Evolutionary conservation across 768 basidiomycete species (phyloP).

Genomic region (Rhodotorula kratochvilovae): DNA sequence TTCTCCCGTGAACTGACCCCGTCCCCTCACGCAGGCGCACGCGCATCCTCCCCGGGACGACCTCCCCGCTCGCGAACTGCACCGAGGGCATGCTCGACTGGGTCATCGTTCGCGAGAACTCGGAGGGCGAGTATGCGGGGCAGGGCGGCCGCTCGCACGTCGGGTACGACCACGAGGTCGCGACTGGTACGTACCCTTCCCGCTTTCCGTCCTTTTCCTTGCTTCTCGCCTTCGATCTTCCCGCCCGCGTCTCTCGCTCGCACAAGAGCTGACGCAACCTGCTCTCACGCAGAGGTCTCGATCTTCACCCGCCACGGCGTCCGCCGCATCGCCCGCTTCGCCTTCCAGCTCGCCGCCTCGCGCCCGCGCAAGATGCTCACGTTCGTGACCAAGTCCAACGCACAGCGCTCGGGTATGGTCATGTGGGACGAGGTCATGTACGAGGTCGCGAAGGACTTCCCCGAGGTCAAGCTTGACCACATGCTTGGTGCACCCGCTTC

Average conservation of each 20-base stretch:
- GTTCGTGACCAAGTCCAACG: conserved; percentile 53
- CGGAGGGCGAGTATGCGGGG: conserved; percentile 59
- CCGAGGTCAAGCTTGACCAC: conserved; percentile 53
- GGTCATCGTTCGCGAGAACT: conserved; percentile 58
- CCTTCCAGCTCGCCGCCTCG: conserved; percentile 55
- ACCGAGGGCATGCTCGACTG: conserved; percentile 54
- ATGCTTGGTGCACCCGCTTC: conserved; percentile 20
- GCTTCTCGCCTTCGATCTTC: too few species aligned
- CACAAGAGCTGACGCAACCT: background rate
- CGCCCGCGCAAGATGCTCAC: conserved; percentile 56
- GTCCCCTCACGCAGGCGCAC: conserved; percentile 46
- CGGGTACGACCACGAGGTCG: conserved; percentile 45
- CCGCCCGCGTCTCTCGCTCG: background rate
- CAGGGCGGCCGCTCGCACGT: conserved; percentile 49
- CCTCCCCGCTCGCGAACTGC: conserved; percentile 54
- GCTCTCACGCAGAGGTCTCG: conserved; percentile 44
- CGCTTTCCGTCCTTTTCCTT: background rate
- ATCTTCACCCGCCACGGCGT: conserved; percentile 56
- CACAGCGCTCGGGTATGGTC: conserved; percentile 44
- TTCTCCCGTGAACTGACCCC: too few species aligned
- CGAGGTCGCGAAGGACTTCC: conserved; percentile 56
- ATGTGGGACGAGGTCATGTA: conserved; percentile 49
- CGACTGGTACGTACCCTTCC: conserved; percentile 42
- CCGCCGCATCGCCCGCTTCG: conserved; percentile 55
- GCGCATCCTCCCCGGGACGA: conserved; percentile 54